Evolutionary conservation across 108 stramenopile genomes (phyloP), one percentile per base, ranked within the genome.

Genomic region (Nannochloropsis salina): DNA sequence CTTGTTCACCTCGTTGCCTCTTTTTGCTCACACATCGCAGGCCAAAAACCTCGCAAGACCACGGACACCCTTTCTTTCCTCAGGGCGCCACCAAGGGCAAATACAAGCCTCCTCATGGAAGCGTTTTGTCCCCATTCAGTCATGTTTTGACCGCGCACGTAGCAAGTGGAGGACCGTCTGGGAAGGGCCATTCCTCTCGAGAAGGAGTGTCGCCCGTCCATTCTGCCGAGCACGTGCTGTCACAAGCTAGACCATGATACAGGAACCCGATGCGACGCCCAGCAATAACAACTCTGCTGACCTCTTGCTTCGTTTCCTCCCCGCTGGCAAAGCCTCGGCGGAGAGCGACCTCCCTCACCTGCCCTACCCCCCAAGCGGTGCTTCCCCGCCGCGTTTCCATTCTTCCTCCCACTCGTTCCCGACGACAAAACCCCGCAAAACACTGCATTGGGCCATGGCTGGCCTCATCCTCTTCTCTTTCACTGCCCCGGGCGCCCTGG

Each of bases 381-480:
- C 61, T n/a, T 74, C n/a, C 8, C 61, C 15, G 61, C 61, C 61
- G 1, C 61, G 20, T 8, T 2, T 74, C 61, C 61, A 15, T 74
- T 3, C 61, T n/a, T 74, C 61, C 61, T 74, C 61, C 8, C n/a
- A 15, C 61, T 74, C 61, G 15, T 74, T 6, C 3, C 2, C 20
- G 61, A n/a, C 61, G n/a, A 3, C 61, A 3, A 74, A 74, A 74
- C 20, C 61, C 6, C 61, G 20, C 4, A 74, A 82, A 82, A 82
- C 44, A 15, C 5, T 82, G 82, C 82, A 82, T 45, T 82, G 82
- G 82, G 82, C 44, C 44, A 82, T 82, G 44, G 42, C 44, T 2
- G 82, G 82, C 4, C 82, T 82, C 44, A 82, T 82, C 20, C 42
- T 82, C 82, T 82, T 82, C 82, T 44, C 44, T 82, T 82, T 82